Percentiles rank a stretch among this genome's conserved stretches.
Evolutionary conservation across 495 filamentous ascomycete species (phyloP).

Genomic region (Margaritispora aquatica): DNA sequence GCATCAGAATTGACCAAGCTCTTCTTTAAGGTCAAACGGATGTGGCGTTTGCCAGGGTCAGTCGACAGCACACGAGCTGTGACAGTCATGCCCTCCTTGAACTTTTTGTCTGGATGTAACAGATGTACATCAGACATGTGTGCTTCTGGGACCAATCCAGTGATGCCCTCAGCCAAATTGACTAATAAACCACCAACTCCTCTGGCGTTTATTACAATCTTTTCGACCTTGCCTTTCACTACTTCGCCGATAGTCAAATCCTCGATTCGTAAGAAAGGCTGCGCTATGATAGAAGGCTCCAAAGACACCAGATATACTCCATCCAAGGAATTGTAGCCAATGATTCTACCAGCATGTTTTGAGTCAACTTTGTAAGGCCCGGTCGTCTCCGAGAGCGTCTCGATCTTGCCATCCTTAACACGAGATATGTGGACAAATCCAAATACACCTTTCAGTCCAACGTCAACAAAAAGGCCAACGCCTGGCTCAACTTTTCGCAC

Average conservation of each 20-base stretch:
- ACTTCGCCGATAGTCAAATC: constrained; percentile 77
- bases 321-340: constrained; percentile 83
- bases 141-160: constrained; percentile 76
- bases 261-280: constrained; percentile 83
- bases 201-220: constrained; percentile 63
- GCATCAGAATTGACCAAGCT: constrained; percentile 82
- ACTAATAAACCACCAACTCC: constrained; percentile 78
- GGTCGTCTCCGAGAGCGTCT: constrained; percentile 63
- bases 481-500: constrained; percentile 71
- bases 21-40: constrained; percentile 92
- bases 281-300: constrained; percentile 72
- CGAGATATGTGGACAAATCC: constrained; percentile 93
- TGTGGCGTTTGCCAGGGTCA: constrained; percentile 65
- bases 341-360: constrained; percentile 69
- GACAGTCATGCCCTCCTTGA: constrained; percentile 78
- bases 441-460: constrained; percentile 63
- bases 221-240: constrained; percentile 80
- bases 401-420: constrained; percentile 80
- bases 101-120: constrained; percentile 93
- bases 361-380: constrained; percentile 74
- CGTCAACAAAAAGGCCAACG: constrained; percentile 73
- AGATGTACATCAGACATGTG: constrained; percentile 84
- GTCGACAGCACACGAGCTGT: constrained; percentile 79
- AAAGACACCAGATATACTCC: constrained; percentile 81
- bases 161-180: constrained; percentile 76